Evolutionary conservation across 306 rosid species (phyloP).

Genomic region (Quercus variabilis): DNA sequence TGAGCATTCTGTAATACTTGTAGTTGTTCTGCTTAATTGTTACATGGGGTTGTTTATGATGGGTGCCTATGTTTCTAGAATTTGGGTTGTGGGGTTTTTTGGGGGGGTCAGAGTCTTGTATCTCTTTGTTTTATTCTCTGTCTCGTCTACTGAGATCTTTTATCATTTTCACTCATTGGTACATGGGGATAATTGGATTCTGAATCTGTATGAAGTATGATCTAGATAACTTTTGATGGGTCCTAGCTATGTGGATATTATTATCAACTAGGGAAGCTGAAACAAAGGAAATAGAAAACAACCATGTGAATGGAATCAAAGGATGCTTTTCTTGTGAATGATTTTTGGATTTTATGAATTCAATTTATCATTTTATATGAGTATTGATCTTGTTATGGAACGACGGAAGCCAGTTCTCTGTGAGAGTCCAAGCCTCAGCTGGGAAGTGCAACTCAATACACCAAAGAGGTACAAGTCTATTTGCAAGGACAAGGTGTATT

Average conservation of each 20-base stretch:
- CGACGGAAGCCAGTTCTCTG: not conserved
- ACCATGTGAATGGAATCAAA: no score
- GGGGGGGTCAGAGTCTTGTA: conserved; percentile 28
- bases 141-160: conserved; percentile 22
- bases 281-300: no score
- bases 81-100: not conserved
- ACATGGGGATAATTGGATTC: not conserved
- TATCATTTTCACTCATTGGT: conserved; percentile 9
- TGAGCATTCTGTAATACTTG: conserved; percentile 7
- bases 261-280: no score
- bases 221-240: not conserved
- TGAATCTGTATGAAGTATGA: not conserved
- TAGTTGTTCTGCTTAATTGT: not conserved
- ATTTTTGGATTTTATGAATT: conserved; percentile 13
- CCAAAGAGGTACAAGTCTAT: not conserved
- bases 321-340: no score
- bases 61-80: not conserved
- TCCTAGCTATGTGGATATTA: not conserved
- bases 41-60: not conserved
- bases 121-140: conserved; percentile 28
- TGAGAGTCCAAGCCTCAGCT: not conserved
- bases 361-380: not conserved
- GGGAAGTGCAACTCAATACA: not conserved
- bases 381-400: not conserved
- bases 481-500: no score